These are phyloP conservation scores for Exophiala oligosperma DNA, from an alignment of 2,329 filamentous ascomycete species.

Conservation along the genomic window DNA sequence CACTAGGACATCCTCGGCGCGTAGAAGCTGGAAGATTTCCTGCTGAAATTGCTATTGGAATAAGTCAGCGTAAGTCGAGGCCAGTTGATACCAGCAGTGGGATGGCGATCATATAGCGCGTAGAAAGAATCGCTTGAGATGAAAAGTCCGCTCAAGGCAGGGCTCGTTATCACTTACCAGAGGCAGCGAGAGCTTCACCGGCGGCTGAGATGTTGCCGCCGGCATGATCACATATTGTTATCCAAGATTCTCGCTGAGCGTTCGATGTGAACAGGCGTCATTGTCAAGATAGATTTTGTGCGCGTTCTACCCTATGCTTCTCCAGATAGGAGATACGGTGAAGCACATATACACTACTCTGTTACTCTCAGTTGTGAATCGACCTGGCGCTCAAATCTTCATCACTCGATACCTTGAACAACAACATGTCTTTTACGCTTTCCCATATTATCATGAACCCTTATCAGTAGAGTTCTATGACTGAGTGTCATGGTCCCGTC, in stretches of 20 bases:
- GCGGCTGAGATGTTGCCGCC: constrained; percentile 43
- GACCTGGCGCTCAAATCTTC: no score
- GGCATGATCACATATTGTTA: constrained; percentile 38
- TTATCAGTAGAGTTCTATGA: no score
- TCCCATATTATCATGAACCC: no score
- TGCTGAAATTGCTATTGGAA: constrained; percentile 76
- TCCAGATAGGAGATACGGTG: no score
- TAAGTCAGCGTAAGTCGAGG: constrained; percentile 19
- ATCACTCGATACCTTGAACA: no score
- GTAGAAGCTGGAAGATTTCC: constrained; percentile 86
- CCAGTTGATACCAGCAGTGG: not conserved
- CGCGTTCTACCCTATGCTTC: no score
- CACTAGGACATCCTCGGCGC: constrained; percentile 88
- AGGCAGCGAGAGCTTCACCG: constrained; percentile 65
- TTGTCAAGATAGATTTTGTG: no score
- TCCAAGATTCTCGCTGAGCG: not conserved
- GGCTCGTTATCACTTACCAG: constrained; percentile 44
- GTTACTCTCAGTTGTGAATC: no score
- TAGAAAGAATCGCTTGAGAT: not conserved
- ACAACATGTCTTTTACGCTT: no score
- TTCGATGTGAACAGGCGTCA: no score
- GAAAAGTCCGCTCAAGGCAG: not conserved
- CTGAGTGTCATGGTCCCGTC: no score
- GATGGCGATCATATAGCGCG: not conserved
- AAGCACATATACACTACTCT: no score